These are phyloP conservation scores for Oidiodendron maius DNA, from an alignment of 495 filamentous ascomycete genomes.

Conservation along the genomic window DNA sequence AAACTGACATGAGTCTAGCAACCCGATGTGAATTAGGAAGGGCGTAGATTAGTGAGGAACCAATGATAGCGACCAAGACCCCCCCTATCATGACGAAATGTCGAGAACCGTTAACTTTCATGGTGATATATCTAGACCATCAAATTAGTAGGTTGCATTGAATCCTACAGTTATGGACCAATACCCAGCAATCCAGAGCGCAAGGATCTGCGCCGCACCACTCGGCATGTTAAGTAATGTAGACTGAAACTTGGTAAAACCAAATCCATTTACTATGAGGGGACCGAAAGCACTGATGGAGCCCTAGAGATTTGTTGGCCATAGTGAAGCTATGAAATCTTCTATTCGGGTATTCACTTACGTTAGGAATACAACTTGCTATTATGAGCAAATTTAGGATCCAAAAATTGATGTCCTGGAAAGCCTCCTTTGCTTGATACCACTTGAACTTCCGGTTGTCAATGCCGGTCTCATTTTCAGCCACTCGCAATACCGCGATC, in stretches of 20 bases:
- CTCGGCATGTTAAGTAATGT: background rate
- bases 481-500: constrained; percentile 50
- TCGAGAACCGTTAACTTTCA: background rate
- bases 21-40: background rate
- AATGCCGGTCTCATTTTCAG: constrained; percentile 56
- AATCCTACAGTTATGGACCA: background rate
- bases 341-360: background rate
- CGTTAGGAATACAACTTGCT: background rate
- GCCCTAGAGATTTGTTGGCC: background rate
- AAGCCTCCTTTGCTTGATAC: constrained; percentile 37
- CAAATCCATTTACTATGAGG: background rate
- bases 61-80: background rate
- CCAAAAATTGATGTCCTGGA: constrained; percentile 55
- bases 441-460: constrained; percentile 51
- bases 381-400: constrained; percentile 19
- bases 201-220: background rate
- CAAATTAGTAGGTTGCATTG: background rate
- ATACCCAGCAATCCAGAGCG: background rate
- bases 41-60: background rate
- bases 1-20: background rate
- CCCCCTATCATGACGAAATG: background rate
- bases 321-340: background rate
- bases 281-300: background rate
- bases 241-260: background rate
- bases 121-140: background rate